phyloP scores from a whole-genome alignment of 2,329 filamentous ascomycete genomes.

The Aspergillus felis region DNA sequence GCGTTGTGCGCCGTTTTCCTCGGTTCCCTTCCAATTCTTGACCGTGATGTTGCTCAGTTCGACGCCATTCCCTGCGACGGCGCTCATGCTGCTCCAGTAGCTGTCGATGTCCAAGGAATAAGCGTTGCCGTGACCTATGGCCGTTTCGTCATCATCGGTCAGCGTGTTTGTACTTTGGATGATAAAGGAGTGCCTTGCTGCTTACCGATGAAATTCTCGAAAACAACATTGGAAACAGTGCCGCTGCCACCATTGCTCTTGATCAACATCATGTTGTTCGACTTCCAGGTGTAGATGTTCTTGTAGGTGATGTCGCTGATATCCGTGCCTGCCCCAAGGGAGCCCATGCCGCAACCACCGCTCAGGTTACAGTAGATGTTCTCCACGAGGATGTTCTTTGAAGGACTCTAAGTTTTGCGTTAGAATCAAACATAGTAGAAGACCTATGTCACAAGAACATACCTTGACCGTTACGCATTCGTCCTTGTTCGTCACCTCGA shows the following conservation, averaged over 20 bases:
- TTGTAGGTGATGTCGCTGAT: conserved; percentile 53
- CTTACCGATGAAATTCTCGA: conserved; percentile 52
- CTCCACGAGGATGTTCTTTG: conserved; percentile 55
- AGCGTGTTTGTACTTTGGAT: not conserved
- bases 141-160: not conserved
- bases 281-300: conserved; percentile 57
- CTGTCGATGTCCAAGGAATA: conserved; percentile 56
- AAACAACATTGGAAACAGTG: conserved; percentile 48
- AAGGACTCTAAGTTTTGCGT: conserved; percentile 32
- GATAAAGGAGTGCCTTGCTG: not conserved
- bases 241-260: conserved; percentile 58
- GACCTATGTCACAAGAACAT: conserved; percentile 4
- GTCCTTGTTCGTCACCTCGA: conserved; percentile 61
- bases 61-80: conserved; percentile 48
- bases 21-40: conserved; percentile 54
- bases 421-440: too few relatives aligned
- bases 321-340: conserved; percentile 47
- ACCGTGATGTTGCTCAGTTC: conserved; percentile 51
- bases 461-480: conserved; percentile 57
- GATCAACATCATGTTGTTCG: conserved; percentile 62
- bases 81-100: conserved; percentile 47
- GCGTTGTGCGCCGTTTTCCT: conserved; percentile 46
- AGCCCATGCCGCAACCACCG: conserved; percentile 58
- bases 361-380: conserved; percentile 60
- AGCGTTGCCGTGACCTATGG: conserved; percentile 52